Evolutionary conservation across 208 protist species (phyloP).

Genomic region (Blechomonas ayalai): DNA sequence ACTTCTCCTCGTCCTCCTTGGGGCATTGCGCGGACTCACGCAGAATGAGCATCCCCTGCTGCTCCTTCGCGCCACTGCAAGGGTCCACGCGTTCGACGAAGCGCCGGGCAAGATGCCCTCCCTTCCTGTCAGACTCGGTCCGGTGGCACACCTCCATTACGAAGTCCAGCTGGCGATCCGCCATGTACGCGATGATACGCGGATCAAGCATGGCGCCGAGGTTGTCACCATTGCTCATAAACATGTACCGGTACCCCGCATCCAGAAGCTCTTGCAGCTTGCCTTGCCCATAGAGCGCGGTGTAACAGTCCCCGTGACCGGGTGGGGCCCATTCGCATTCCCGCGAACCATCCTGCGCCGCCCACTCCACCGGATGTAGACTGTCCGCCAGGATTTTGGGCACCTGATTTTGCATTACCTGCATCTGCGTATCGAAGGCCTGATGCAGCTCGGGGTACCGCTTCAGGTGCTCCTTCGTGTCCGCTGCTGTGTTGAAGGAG

Average conservation of each 20-base stretch:
- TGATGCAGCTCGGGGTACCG: slow-evolving; percentile 42
- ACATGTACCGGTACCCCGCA: slow-evolving; percentile 95
- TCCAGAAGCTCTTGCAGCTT: slow-evolving; percentile 73
- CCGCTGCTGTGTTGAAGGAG: slow-evolving; percentile 96
- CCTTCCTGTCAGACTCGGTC: slow-evolving; percentile 91
- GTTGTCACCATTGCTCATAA: slow-evolving; percentile 99
- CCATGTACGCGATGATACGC: slow-evolving; percentile 87
- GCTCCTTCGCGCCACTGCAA: slow-evolving; percentile 5
- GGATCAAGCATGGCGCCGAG: slow-evolving; percentile 90
- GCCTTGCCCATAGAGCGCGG: slow-evolving; percentile 88
- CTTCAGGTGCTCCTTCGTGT: slow-evolving; percentile 76
- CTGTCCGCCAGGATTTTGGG: slow-evolving; percentile 69
- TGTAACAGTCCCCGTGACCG: slow-evolving; percentile 99
- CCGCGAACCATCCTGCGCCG: slow-evolving; percentile 24
- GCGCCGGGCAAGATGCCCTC: slow-evolving; percentile 80
- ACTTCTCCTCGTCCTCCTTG: slow-evolving; percentile 88
- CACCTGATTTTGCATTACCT: slow-evolving; percentile 84
- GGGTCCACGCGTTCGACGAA: not conserved
- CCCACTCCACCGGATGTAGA: slow-evolving; percentile 53
- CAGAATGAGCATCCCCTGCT: slow-evolving; percentile 58
- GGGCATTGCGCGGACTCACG: slow-evolving; percentile 87
- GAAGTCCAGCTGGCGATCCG: slow-evolving; percentile 72
- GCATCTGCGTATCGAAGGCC: slow-evolving; percentile 46
- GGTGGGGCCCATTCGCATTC: slow-evolving; percentile 95
- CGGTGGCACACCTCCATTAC: slow-evolving; percentile 88